Conservation (phyloP, 495 filamentous ascomycete genomes). For the Neurospora sp. region DNA sequence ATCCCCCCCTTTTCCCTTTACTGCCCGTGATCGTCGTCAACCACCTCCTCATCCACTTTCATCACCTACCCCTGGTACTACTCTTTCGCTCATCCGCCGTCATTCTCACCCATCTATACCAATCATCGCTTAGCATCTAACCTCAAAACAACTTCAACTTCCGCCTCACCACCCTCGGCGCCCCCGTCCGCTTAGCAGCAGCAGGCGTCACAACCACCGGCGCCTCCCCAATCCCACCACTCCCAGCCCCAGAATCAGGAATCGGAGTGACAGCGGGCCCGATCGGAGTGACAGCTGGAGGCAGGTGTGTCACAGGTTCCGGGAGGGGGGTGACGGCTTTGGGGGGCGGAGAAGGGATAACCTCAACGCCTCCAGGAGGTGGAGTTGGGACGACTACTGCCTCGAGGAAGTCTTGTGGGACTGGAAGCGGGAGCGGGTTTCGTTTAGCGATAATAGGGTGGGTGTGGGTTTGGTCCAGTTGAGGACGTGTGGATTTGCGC, state of each 20-base stretch:
- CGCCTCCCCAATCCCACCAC: neutral
- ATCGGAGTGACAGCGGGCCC: neutral
- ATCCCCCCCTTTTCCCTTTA: neutral
- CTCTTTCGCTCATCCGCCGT: neutral
- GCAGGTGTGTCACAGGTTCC: neutral
- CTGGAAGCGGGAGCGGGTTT: neutral
- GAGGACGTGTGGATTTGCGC: neutral
- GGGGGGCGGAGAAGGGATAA: too few species aligned
- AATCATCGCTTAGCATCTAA: neutral
- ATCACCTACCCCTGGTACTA: neutral
- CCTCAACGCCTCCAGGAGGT: too few species aligned
- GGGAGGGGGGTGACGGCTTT: neutral
- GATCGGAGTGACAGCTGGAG: neutral
- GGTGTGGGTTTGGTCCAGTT: neutral
- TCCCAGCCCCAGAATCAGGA: neutral
- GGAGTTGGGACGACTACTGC: neutral
- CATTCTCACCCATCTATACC: neutral
- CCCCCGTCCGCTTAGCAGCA: neutral
- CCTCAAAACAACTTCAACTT: neutral
- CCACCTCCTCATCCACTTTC: neutral
- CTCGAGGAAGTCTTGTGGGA: neutral
- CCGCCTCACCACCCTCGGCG: neutral
- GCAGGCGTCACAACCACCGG: neutral
- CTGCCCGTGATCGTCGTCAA: neutral
- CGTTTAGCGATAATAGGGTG: neutral